These are phyloP conservation scores for Darksidea phi DNA, from an alignment of 495 filamentous ascomycete species.

Conservation along the genomic window DNA sequence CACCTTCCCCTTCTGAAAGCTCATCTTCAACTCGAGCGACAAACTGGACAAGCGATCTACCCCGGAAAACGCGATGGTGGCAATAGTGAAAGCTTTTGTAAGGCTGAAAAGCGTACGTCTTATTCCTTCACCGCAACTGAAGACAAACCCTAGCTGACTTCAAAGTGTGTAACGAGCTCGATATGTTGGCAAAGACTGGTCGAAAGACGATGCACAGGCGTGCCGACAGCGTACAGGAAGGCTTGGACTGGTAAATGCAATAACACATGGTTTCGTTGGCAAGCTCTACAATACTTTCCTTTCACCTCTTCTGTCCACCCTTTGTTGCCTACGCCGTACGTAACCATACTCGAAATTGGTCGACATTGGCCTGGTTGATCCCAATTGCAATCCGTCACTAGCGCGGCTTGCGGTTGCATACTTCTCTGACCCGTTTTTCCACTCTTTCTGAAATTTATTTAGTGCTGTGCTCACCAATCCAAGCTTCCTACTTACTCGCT, in stretches of 20 bases:
- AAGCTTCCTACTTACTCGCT: too few species aligned
- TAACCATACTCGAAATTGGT: too few species aligned
- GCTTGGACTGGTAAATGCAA: slow-evolving; percentile 13
- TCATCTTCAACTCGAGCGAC: slow-evolving; percentile 27
- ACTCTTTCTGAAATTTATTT: too few species aligned
- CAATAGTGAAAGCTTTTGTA: slow-evolving; percentile 22
- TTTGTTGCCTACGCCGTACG: too few species aligned
- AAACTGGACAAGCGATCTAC: slow-evolving; percentile 21
- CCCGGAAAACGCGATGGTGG: slow-evolving; percentile 17
- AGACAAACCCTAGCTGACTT: not conserved
- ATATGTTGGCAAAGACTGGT: slow-evolving; percentile 12
- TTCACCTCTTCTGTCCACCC: too few species aligned
- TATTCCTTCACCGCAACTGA: not conserved
- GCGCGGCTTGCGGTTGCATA: too few species aligned
- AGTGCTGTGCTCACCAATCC: too few species aligned
- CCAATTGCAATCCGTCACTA: too few species aligned
- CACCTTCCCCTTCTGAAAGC: slow-evolving; percentile 19
- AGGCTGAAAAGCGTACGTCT: slow-evolving; percentile 24
- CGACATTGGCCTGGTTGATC: too few species aligned
- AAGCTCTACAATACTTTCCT: too few species aligned
- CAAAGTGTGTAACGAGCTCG: slow-evolving; percentile 30
- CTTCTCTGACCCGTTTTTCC: too few species aligned
- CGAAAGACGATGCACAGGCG: not conserved
- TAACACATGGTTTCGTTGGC: too few species aligned
- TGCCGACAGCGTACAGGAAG: not conserved